Base-by-base conservation (phyloP, 2,329 filamentous ascomycete genomes). In the Xylariomycetidae sp. region DNA sequence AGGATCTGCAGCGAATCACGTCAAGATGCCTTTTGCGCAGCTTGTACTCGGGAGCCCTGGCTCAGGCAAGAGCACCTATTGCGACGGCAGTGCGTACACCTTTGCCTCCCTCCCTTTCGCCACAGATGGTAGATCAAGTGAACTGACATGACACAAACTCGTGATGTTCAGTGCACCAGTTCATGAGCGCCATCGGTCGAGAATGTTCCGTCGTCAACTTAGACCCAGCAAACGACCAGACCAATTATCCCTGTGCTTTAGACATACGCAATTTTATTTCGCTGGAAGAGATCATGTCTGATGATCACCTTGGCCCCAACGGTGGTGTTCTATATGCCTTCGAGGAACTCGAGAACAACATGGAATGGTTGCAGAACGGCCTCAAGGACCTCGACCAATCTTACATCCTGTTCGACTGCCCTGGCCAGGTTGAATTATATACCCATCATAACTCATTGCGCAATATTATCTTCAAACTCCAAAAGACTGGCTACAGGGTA, bases 131-230 rank as follows among this genome's bases (percentile, higher is more conserved):
- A n/a, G n/a, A n/a, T n/a, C n/a, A n/a, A n/a, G n/a, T n/a, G n/a
- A n/a, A n/a, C n/a, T n/a, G n/a, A n/a, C n/a, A n/a, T n/a, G n/a
- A n/a, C n/a, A n/a, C n/a, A n/a, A n/a, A n/a, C n/a, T n/a, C n/a
- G n/a, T n/a, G n/a, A n/a, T n/a, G n/a, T 16, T 8, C 38, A 82
- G 79, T 98, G 85, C 87, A 96, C 56, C 92, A 98, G 66, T 98
- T 98, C 67, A 84, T 97, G 73, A 83, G 83, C 46, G 90, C 92
- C 44, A 95, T 98, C 57, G 88, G 89, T 40, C 84, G 92, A 36
- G 89, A 94, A 61, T 95, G 88, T 68, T 94, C 88, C 12, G 81
- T 97, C 23, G 87, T 96, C 38, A 98, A 98, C 58, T 82, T 98
- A 46, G 92, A 98, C 63, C 92, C 92, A 16, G 92, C 92, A 34